phyloP scores from a whole-genome alignment of 1,284 basidiomycete genomes.

The Tilletiaria anomala region DNA sequence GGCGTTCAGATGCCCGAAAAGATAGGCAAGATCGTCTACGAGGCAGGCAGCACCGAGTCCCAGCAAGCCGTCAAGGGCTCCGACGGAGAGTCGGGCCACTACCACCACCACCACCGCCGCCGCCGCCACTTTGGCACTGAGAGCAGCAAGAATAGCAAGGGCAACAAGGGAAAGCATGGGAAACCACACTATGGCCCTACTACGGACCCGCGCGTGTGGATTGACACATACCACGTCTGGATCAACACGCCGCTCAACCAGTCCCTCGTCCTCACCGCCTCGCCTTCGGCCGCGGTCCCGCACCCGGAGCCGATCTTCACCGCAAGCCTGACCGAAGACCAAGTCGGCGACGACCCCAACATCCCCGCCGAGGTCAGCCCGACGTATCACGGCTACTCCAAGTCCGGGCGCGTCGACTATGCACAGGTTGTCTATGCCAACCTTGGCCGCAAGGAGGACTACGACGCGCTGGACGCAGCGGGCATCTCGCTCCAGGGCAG shows the following conservation, averaged over 20 bases:
- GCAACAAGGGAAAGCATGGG: background rate
- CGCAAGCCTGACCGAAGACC: conserved; percentile 43
- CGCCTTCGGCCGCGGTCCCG: conserved; percentile 11
- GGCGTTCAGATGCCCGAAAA: conserved; percentile 14
- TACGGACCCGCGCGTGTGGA: conserved; percentile 19
- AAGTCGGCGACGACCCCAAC: conserved; percentile 43
- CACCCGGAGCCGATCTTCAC: conserved; percentile 52
- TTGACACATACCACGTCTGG: conserved; percentile 35
- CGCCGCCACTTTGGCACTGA: too few species aligned
- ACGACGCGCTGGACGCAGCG: conserved; percentile 42
- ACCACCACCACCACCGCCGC: too few species aligned
- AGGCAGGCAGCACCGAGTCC: conserved; percentile 24
- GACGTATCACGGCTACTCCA: conserved; percentile 41
- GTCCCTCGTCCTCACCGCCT: conserved; percentile 18
- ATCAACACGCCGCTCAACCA: conserved; percentile 31
- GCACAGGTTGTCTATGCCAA: conserved; percentile 68
- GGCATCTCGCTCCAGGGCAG: conserved; percentile 64
- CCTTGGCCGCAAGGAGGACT: conserved; percentile 66
- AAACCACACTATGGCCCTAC: background rate
- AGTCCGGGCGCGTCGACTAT: conserved; percentile 29
- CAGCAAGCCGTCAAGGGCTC: conserved; percentile 16
- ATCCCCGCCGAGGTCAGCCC: conserved; percentile 41
- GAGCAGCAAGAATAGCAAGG: conserved; percentile 2
- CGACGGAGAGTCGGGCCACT: too few species aligned
- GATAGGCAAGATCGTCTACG: conserved; percentile 17